Conservation (phyloP, 352 stramenopile species). For the Phytophthora crassamura region DNA sequence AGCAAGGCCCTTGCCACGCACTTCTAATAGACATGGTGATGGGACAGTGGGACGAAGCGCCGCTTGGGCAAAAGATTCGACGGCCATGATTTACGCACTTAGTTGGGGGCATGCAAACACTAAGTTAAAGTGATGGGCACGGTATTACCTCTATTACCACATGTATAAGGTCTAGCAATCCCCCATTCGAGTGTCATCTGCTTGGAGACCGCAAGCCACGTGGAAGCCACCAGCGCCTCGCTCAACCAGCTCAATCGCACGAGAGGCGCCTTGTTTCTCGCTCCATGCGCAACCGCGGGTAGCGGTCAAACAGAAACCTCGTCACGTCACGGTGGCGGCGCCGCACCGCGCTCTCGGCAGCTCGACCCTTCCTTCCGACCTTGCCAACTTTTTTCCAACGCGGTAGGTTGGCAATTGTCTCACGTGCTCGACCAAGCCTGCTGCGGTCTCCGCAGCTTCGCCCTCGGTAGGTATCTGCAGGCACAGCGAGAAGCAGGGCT, state of each 20-base stretch:
- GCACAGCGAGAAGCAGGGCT: too few species aligned
- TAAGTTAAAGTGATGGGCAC: slow-evolving; percentile 15
- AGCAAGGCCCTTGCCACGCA: too few species aligned
- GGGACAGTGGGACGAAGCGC: neutral
- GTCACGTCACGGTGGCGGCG: neutral
- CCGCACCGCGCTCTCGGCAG: neutral
- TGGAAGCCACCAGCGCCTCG: slow-evolving; percentile 15
- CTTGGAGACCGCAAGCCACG: slow-evolving; percentile 15
- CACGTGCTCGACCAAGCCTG: slow-evolving; percentile 12
- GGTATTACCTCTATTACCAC: too few species aligned
- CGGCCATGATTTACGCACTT: slow-evolving; percentile 34
- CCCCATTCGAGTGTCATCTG: too few species aligned
- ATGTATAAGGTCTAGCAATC: too few species aligned
- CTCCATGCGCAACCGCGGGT: slow-evolving; percentile 11
- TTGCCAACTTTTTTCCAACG: slow-evolving; percentile 5
- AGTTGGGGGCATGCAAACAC: slow-evolving; percentile 6
- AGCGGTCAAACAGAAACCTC: slow-evolving; percentile 24
- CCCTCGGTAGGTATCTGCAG: too few species aligned
- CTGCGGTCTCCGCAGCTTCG: neutral
- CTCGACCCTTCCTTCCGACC: slow-evolving; percentile 15
- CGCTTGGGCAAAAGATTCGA: slow-evolving; percentile 24
- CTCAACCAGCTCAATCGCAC: slow-evolving; percentile 4
- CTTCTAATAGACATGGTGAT: neutral
- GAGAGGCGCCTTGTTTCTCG: slow-evolving; percentile 25
- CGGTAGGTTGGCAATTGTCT: slow-evolving; percentile 10